Conservation (phyloP, 1,139 yeast genomes). For the Yamadazyma triangularis region DNA sequence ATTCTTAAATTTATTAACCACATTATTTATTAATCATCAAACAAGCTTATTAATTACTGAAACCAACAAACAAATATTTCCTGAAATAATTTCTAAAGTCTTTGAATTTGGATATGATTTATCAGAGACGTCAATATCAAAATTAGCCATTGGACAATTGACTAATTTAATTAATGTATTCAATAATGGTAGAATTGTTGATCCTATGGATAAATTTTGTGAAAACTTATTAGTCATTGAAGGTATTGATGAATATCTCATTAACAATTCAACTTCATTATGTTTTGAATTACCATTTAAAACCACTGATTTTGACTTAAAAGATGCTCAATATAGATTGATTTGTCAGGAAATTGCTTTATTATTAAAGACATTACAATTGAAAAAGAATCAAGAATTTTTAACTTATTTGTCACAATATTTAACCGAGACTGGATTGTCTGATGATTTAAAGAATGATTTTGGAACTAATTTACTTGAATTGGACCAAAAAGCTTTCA, state of each 20-base stretch:
- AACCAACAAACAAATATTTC: slow-evolving; percentile 59
- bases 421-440: slow-evolving; percentile 58
- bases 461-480: slow-evolving; percentile 54
- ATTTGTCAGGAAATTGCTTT: slow-evolving; percentile 73
- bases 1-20: slow-evolving; percentile 63
- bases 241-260: slow-evolving; percentile 66
- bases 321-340: slow-evolving; percentile 76
- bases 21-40: slow-evolving; percentile 71
- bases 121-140: slow-evolving; percentile 52
- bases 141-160: slow-evolving; percentile 66
- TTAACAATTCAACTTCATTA: slow-evolving; percentile 63
- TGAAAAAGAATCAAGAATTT: slow-evolving; percentile 35
- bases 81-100: slow-evolving; percentile 58
- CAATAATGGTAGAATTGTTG: slow-evolving; percentile 52
- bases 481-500: slow-evolving; percentile 54
- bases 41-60: slow-evolving; percentile 72
- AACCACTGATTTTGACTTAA: slow-evolving; percentile 50
- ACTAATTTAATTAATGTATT: slow-evolving; percentile 62
- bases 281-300: slow-evolving; percentile 79
- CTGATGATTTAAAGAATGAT: slow-evolving; percentile 50
- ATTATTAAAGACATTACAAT: slow-evolving; percentile 61
- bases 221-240: slow-evolving; percentile 54
- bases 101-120: slow-evolving; percentile 61
- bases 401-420: slow-evolving; percentile 49
- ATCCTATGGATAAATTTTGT: slow-evolving; percentile 50